Base-by-base conservation (phyloP, 148 eudicot genomes). In the Dianthus caryophyllus region DNA sequence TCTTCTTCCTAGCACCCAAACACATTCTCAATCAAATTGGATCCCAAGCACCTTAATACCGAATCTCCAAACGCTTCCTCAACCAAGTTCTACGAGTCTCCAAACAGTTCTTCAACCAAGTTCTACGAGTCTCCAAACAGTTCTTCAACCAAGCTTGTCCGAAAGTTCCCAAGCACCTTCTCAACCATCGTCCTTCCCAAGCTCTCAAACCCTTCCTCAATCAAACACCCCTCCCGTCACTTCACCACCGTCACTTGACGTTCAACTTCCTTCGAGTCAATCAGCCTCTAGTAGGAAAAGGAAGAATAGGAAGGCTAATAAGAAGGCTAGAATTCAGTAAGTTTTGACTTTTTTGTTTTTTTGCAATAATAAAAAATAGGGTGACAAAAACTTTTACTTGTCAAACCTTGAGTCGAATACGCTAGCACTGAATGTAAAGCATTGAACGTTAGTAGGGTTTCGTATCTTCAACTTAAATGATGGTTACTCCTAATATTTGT, bases 261-360 rank as follows among this genome's bases (percentile, higher is more conserved):
- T 30, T 44, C 72, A 72, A 48, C 69, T 71, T 71, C 47, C 58
- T 46, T 21, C 26, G 13, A 29, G 6, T 53, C 70, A 69, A 62
- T 60, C 76, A 59, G 59, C 73, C 21, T 43, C 76, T 76, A 73
- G 58, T 0, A 72, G 15, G 68, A 83, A 76, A 65, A 56, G 69
- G 30, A 76, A 64, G 21, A 87, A 60, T 73, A 73, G 59, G 64
- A 82, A 64, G 72, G 72, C 78, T 51, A 80, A 73, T 17, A 75
- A 78, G 73, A 80, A 71, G 53, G 68, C 38, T 41, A 78, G 54
- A 54, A 24, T 71, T 33, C 61, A 31, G 78, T 77, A 65, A 75
- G 77, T 77, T 49, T 54, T 13, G 12, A 21, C 29, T 49, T 54
- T 61, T 15, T 73, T 33, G 25, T n/a, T 10, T 64, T 21, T 65